Percentiles rank a stretch among this genome's conserved stretches.
Conservation (phyloP, 208 protist species). For the Acanthamoeba pearcei region DNA sequence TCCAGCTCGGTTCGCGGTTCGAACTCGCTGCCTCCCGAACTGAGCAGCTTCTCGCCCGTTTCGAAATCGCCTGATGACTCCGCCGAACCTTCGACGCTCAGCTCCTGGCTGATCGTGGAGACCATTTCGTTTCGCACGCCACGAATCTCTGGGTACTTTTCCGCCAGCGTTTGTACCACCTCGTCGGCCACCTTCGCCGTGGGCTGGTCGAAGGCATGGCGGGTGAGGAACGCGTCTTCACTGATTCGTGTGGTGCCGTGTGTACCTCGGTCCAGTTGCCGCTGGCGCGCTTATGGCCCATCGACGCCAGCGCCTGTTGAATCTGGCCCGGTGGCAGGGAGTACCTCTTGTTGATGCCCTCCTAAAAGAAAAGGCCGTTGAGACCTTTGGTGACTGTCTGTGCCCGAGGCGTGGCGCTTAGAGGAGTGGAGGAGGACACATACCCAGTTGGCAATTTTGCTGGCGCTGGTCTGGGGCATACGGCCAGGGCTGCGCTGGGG, state of each 20-base stretch:
- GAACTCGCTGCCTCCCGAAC: not conserved
- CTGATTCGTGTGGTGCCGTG: too few relatives aligned
- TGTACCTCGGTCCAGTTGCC: slow-evolving; percentile 28
- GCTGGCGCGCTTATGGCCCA: slow-evolving; percentile 1
- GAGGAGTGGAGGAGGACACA: too few relatives aligned
- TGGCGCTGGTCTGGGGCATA: not conserved
- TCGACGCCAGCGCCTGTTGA: slow-evolving; percentile 33
- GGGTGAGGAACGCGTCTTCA: too few relatives aligned
- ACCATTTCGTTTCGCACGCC: not conserved
- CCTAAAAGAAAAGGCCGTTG: not conserved
- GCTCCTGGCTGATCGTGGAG: slow-evolving; percentile 19
- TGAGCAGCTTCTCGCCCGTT: not conserved
- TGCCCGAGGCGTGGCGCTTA: not conserved
- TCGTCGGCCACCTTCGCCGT: slow-evolving; percentile 1
- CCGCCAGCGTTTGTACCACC: slow-evolving; percentile 39
- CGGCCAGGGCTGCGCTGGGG: not conserved
- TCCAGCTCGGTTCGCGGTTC: slow-evolving; percentile 55
- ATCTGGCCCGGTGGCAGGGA: slow-evolving; percentile 53
- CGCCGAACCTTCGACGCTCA: not conserved
- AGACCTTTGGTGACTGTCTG: too few relatives aligned
- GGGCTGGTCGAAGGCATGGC: not conserved
- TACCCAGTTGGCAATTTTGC: slow-evolving; percentile 5
- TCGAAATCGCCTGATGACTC: not conserved
- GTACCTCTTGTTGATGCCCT: slow-evolving; percentile 52
- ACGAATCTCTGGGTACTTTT: slow-evolving; percentile 42